These are phyloP conservation scores for Ambrosia hybrid DNA, from an alignment of 140 eudicot genomes.

Conservation along the genomic window DNA sequence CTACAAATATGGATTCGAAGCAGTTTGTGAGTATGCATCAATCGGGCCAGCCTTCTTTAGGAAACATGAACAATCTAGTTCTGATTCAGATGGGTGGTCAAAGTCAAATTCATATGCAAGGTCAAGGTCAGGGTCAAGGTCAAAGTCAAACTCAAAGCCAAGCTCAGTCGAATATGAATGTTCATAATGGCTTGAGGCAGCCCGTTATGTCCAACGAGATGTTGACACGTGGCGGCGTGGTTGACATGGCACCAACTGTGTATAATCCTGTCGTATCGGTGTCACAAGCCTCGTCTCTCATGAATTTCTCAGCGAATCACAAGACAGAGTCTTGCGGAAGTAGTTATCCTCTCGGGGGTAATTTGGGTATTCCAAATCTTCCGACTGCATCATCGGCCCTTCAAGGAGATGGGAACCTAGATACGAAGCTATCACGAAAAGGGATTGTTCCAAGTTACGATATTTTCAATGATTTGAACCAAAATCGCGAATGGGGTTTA, in stretches of 20 bases:
- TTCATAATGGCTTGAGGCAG: conserved; percentile 46
- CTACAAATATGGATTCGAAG: conserved; percentile 85
- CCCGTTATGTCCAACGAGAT: conserved; percentile 43
- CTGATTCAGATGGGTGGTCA: conserved; percentile 59
- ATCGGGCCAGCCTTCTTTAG: conserved; percentile 43
- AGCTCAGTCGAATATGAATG: conserved; percentile 5
- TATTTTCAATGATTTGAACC: conserved; percentile 56
- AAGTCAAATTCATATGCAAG: conserved; percentile 7
- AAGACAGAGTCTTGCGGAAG: conserved; percentile 45
- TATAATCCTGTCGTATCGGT: conserved; percentile 47
- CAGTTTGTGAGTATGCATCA: conserved; percentile 70
- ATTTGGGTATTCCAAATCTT: conserved; percentile 40
- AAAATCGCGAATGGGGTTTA: conserved; percentile 66
- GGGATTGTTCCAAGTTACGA: conserved; percentile 55
- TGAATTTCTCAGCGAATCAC: conserved; percentile 62
- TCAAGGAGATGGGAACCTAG: conserved; percentile 53
- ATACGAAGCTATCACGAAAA: conserved; percentile 29
- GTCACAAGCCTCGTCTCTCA: conserved; percentile 54
- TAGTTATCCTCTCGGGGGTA: conserved; percentile 36
- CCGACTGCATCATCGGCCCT: conserved; percentile 32
- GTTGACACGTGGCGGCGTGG: conserved; percentile 43
- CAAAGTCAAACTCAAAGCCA: conserved; percentile 49
- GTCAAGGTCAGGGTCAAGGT: too few relatives aligned
- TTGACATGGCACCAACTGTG: conserved; percentile 33
- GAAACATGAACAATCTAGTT: conserved; percentile 52